Conservation (phyloP, 1,139 yeast genomes). For the Debaryomyces robertsiae region DNA sequence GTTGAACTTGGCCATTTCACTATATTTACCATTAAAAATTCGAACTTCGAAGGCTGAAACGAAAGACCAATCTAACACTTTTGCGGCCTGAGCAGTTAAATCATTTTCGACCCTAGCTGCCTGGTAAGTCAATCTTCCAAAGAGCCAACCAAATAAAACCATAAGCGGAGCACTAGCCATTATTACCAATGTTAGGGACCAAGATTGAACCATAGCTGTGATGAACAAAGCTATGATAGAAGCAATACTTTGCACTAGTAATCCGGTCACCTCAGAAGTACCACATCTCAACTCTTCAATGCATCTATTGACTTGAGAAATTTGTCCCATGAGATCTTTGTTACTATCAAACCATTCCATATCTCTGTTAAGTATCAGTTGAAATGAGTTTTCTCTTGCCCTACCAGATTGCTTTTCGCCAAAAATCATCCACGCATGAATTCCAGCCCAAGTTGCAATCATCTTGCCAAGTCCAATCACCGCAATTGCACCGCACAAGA, state of each 20-base stretch:
- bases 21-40: slow-evolving; percentile 56
- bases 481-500: slow-evolving; percentile 56
- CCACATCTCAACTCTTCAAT: slow-evolving; percentile 78
- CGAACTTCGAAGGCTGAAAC: slow-evolving; percentile 62
- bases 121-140: slow-evolving; percentile 54
- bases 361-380: slow-evolving; percentile 37
- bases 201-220: slow-evolving; percentile 74
- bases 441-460: slow-evolving; percentile 56
- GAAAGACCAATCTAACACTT: slow-evolving; percentile 70
- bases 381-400: slow-evolving; percentile 50
- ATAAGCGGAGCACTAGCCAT: slow-evolving; percentile 74
- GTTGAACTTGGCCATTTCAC: slow-evolving; percentile 52
- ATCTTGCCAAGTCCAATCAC: slow-evolving; percentile 58
- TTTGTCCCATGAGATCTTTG: slow-evolving; percentile 58
- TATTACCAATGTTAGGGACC: slow-evolving; percentile 80
- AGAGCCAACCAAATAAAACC: slow-evolving; percentile 46
- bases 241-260: slow-evolving; percentile 53
- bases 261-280: slow-evolving; percentile 65
- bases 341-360: slow-evolving; percentile 64
- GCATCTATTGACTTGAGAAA: slow-evolving; percentile 70
- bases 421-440: slow-evolving; percentile 63
- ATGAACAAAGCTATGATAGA: slow-evolving; percentile 59
- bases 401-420: slow-evolving; percentile 73
- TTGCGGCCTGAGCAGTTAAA: slow-evolving; percentile 57
- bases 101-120: slow-evolving; percentile 61